phyloP scores from a whole-genome alignment of 1,139 yeast species.

The Blastobotrys proliferans region DNA sequence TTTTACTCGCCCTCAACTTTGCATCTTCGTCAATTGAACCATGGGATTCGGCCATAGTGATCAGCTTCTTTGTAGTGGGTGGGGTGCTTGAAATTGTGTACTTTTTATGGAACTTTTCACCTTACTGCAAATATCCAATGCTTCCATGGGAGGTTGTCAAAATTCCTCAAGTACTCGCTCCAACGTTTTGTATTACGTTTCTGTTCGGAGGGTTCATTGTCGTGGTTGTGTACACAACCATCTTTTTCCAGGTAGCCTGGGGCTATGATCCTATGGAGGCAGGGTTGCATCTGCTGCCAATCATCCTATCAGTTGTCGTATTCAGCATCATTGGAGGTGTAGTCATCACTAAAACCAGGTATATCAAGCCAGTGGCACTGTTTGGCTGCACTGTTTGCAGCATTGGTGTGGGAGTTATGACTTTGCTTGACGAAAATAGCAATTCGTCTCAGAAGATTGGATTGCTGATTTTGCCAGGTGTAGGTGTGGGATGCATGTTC shows the following conservation, averaged over 20 bases:
- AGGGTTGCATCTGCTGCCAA: slow-evolving; percentile 55
- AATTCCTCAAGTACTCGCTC: slow-evolving; percentile 32
- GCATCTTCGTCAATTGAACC: slow-evolving; percentile 42
- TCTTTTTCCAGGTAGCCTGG: slow-evolving; percentile 53
- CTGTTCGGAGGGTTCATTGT: slow-evolving; percentile 46
- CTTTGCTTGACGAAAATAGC: slow-evolving; percentile 32
- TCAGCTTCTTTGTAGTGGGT: slow-evolving; percentile 52
- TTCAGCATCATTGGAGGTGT: slow-evolving; percentile 47
- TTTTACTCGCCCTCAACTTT: slow-evolving; percentile 48
- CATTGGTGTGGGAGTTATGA: slow-evolving; percentile 53
- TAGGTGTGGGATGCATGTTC: slow-evolving; percentile 50
- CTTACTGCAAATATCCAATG: slow-evolving; percentile 44
- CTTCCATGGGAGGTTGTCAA: slow-evolving; percentile 42
- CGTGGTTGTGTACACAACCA: slow-evolving; percentile 44
- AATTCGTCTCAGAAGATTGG: slow-evolving; percentile 40
- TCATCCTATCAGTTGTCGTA: slow-evolving; percentile 49
- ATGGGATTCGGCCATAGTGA: slow-evolving; percentile 56
- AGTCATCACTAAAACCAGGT: slow-evolving; percentile 44
- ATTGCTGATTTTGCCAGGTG: slow-evolving; percentile 49
- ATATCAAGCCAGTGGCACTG: slow-evolving; percentile 47
- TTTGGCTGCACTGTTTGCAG: slow-evolving; percentile 44
- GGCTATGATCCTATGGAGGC: slow-evolving; percentile 51
- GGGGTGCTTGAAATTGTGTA: slow-evolving; percentile 42
- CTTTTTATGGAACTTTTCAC: slow-evolving; percentile 46
- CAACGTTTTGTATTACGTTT: slow-evolving; percentile 40